These are phyloP conservation scores for Rhododendron henanense DNA, from an alignment of 148 eudicot genomes.

Conservation along the genomic window DNA sequence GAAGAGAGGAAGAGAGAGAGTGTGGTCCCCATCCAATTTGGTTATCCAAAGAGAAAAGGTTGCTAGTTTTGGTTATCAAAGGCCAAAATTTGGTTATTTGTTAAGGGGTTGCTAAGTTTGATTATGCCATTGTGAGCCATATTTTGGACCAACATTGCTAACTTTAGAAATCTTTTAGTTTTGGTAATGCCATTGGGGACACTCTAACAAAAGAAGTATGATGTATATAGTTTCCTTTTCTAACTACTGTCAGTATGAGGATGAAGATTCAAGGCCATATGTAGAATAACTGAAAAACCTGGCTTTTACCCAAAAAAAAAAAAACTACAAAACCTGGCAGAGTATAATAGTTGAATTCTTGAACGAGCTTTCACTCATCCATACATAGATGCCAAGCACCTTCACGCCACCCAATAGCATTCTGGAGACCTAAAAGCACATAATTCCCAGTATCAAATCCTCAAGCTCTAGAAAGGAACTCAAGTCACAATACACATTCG, in stretches of 20 bases:
- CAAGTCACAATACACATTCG: not conserved
- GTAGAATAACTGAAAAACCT: slow-evolving; percentile 37
- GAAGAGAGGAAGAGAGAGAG: too few relatives aligned
- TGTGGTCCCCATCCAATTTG: too few relatives aligned
- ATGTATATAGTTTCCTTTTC: not conserved
- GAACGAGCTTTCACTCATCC: slow-evolving; percentile 69
- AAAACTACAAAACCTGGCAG: slow-evolving; percentile 55
- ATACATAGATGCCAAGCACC: slow-evolving; percentile 82
- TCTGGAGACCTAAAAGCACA: slow-evolving; percentile 61
- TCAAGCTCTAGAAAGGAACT: not conserved
- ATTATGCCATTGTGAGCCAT: too few relatives aligned
- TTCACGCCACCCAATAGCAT: slow-evolving; percentile 89
- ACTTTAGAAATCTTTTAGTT: too few relatives aligned
- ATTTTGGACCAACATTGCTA: too few relatives aligned
- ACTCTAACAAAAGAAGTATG: not conserved
- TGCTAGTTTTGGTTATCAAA: too few relatives aligned
- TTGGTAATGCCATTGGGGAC: too few relatives aligned
- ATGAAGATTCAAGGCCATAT: not conserved
- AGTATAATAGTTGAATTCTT: slow-evolving; percentile 72
- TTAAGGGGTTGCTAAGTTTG: too few relatives aligned
- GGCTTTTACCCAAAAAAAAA: slow-evolving; percentile 17
- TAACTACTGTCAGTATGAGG: not conserved
- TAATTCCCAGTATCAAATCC: not conserved
- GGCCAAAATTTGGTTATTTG: too few relatives aligned
- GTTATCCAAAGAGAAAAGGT: too few relatives aligned